These are phyloP conservation scores for Serendipita sp. DNA, from an alignment of 768 basidiomycete species.

Conservation along the genomic window DNA sequence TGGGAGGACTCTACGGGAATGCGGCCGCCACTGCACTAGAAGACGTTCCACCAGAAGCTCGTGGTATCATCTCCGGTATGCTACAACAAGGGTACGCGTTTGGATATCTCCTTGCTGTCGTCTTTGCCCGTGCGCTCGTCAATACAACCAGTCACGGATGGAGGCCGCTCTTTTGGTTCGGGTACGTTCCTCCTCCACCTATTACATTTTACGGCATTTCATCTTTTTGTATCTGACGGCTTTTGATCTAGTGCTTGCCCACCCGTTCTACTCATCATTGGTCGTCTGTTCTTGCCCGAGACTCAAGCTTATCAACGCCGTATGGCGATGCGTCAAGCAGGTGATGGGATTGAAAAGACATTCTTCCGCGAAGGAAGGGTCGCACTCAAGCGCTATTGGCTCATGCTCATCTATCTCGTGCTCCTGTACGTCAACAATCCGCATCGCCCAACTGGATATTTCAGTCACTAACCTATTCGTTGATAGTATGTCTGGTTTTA, in stretches of 20 bases:
- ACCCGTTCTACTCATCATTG: constrained; percentile 56
- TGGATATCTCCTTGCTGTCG: constrained; percentile 72
- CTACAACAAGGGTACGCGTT: constrained; percentile 82
- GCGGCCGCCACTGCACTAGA: constrained; percentile 72
- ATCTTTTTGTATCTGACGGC: not conserved
- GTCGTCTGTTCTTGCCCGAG: constrained; percentile 61
- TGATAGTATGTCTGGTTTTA: constrained; percentile 12
- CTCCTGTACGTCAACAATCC: constrained; percentile 27
- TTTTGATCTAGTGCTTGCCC: constrained; percentile 25
- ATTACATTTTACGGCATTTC: not conserved
- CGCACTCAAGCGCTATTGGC: constrained; percentile 76
- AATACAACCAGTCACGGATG: constrained; percentile 34
- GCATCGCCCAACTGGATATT: constrained; percentile 13
- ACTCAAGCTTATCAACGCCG: constrained; percentile 57
- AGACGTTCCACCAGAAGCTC: constrained; percentile 71
- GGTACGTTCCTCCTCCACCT: not conserved
- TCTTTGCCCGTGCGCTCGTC: constrained; percentile 59
- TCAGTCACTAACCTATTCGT: constrained; percentile 9
- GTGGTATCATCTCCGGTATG: constrained; percentile 73
- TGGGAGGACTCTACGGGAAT: constrained; percentile 86
- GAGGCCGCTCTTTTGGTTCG: constrained; percentile 74
- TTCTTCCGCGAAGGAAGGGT: constrained; percentile 58
- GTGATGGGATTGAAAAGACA: constrained; percentile 25
- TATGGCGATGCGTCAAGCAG: constrained; percentile 28
- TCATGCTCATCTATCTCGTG: constrained; percentile 68